A percentile compares a stretch with the other conserved stretches of the same genome.
phyloP scores from a whole-genome alignment of 176 grass and related monocot genomes.

The Miscanthus lutarioriparius region DNA sequence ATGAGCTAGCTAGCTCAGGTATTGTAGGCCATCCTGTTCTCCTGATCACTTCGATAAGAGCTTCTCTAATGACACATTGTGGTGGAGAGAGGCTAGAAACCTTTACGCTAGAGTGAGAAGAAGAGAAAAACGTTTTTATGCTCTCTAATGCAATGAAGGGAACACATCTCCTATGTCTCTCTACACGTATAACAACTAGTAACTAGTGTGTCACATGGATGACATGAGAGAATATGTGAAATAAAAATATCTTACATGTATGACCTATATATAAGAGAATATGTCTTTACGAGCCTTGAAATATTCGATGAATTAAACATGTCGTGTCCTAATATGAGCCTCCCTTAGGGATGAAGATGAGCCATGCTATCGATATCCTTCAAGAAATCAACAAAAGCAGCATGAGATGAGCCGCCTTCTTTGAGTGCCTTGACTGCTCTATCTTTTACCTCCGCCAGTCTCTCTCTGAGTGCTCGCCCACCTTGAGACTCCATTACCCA shows the following conservation, averaged over 20 bases:
- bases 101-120: not conserved
- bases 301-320: too few relatives aligned
- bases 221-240: not conserved
- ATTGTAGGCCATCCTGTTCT: not conserved
- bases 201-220: not conserved
- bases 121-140: not conserved
- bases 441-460: not conserved
- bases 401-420: not conserved
- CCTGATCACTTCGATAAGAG: not conserved
- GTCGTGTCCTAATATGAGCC: too few relatives aligned
- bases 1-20: not conserved
- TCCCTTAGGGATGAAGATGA: not conserved
- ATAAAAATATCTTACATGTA: too few relatives aligned
- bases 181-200: not conserved
- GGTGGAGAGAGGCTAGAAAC: not conserved
- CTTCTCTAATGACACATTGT: not conserved
- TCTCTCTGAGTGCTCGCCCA: slow-evolving; percentile 20
- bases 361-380: too few relatives aligned
- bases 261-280: too few relatives aligned
- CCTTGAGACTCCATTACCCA: slow-evolving; percentile 44
- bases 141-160: not conserved
- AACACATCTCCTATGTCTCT: not conserved
- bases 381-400: not conserved
- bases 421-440: not conserved
- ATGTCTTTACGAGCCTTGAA: too few relatives aligned